Evolutionary conservation across 2,329 filamentous ascomycete species (phyloP).

Genomic region (Microdochium bolleyi): DNA sequence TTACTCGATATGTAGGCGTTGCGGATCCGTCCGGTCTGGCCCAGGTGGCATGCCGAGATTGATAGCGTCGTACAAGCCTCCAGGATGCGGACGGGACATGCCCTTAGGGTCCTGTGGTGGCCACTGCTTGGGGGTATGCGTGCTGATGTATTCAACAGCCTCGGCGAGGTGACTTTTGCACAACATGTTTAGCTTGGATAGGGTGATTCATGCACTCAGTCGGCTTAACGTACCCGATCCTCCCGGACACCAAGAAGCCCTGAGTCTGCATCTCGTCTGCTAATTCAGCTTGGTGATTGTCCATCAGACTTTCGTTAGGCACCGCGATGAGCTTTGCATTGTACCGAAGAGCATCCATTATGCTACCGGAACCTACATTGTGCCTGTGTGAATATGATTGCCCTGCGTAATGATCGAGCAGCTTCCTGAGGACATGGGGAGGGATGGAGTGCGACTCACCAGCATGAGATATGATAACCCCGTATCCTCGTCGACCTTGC

Average conservation of each 20-base stretch:
- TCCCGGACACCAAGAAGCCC: background rate
- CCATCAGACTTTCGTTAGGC: constrained; percentile 71
- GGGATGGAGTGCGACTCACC: no score
- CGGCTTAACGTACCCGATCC: background rate
- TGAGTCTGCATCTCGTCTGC: constrained; percentile 60
- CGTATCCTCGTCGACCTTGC: constrained; percentile 36
- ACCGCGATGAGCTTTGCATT: constrained; percentile 79
- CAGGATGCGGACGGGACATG: constrained; percentile 7
- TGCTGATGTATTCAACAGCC: constrained; percentile 10
- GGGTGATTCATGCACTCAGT: no score
- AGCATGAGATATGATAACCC: constrained; percentile 81
- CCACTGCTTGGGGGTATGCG: constrained; percentile 10
- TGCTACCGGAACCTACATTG: constrained; percentile 82
- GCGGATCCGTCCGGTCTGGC: background rate
- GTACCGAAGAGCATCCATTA: constrained; percentile 72
- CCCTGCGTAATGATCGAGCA: no score
- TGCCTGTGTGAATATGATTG: no score
- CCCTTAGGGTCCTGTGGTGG: constrained; percentile 12
- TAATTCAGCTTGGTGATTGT: constrained; percentile 88
- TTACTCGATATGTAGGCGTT: background rate
- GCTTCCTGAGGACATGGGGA: no score
- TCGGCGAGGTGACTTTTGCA: constrained; percentile 12
- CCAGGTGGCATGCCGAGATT: constrained; percentile 10
- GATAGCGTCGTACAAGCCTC: constrained; percentile 19
- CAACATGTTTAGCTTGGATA: background rate